Percentiles rank a stretch among this genome's conserved stretches.
Evolutionary conservation across 2,329 filamentous ascomycete genomes (phyloP).

Genomic region (Whalleya microplaca): DNA sequence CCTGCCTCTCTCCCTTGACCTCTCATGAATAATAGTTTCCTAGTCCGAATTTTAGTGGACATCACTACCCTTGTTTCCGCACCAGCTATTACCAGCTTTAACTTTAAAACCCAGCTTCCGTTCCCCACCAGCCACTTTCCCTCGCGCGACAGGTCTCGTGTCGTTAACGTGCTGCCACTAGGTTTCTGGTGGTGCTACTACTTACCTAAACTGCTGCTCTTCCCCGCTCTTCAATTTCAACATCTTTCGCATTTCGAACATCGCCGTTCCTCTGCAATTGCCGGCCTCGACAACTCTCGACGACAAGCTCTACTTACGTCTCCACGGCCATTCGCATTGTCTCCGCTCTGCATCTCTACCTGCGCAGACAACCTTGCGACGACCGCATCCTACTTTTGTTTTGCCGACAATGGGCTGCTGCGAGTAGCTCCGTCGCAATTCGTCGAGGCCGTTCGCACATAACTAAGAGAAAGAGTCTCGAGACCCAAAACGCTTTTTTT

Average conservation of each 20-base stretch:
- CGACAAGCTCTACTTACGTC: slow-evolving; percentile 15
- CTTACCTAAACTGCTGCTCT: slow-evolving; percentile 17
- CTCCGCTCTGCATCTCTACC: slow-evolving; percentile 2
- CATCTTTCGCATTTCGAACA: slow-evolving; percentile 4
- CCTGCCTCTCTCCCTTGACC: not conserved
- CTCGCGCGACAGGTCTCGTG: slow-evolving; percentile 32
- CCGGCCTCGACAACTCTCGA: slow-evolving; percentile 20
- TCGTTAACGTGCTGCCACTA: slow-evolving; percentile 28
- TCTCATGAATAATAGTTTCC: slow-evolving; percentile 18
- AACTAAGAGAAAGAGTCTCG: slow-evolving; percentile 14
- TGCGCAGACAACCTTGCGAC: slow-evolving; percentile 25
- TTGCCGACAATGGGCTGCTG: slow-evolving; percentile 36
- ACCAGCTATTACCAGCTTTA: slow-evolving; percentile 22
- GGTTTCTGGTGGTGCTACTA: slow-evolving; percentile 5
- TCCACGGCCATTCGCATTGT: slow-evolving; percentile 9
- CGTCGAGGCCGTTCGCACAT: slow-evolving; percentile 27
- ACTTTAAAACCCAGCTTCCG: slow-evolving; percentile 31
- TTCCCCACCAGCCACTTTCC: slow-evolving; percentile 30
- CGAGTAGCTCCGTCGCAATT: slow-evolving; percentile 37
- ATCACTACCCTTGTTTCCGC: slow-evolving; percentile 20
- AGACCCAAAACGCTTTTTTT: slow-evolving; percentile 5
- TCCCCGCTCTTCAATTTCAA: slow-evolving; percentile 27
- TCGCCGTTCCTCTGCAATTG: slow-evolving; percentile 23
- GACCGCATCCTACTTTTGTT: slow-evolving; percentile 14
- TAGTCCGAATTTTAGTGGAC: slow-evolving; percentile 17